These are phyloP conservation scores for Solanum piurae DNA, from an alignment of 257 asterid genomes.

Conservation along the genomic window DNA sequence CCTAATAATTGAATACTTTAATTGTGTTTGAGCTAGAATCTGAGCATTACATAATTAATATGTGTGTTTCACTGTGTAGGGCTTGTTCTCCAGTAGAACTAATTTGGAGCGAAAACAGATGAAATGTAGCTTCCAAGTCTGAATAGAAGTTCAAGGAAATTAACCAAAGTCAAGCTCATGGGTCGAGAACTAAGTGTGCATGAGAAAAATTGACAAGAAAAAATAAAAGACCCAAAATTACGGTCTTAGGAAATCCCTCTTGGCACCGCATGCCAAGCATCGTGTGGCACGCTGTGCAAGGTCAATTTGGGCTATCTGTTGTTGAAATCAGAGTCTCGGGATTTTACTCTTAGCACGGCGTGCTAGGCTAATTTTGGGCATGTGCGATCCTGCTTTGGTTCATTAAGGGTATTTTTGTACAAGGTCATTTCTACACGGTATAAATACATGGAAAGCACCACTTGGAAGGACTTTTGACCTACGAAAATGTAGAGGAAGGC, in stretches of 20 bases:
- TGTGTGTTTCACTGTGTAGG: not conserved
- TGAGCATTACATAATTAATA: not conserved
- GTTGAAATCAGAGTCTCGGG: not conserved
- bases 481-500: not conserved
- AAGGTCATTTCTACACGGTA: not conserved
- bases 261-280: not conserved
- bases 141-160: not conserved
- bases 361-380: not conserved
- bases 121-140: not conserved
- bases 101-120: not conserved
- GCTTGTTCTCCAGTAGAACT: not conserved
- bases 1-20: not conserved
- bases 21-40: not conserved
- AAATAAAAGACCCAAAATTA: not conserved
- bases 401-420: not conserved
- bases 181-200: not conserved
- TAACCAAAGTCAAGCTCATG: not conserved
- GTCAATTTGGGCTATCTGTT: not conserved
- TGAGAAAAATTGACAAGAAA: not conserved
- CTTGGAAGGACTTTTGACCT: not conserved
- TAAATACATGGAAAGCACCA: not conserved
- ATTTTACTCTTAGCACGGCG: not conserved
- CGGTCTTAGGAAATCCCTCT: not conserved
- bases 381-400: not conserved
- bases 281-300: not conserved